These are phyloP conservation scores for Penicillium ucsense DNA, from an alignment of 495 filamentous ascomycete species.

Conservation along the genomic window DNA sequence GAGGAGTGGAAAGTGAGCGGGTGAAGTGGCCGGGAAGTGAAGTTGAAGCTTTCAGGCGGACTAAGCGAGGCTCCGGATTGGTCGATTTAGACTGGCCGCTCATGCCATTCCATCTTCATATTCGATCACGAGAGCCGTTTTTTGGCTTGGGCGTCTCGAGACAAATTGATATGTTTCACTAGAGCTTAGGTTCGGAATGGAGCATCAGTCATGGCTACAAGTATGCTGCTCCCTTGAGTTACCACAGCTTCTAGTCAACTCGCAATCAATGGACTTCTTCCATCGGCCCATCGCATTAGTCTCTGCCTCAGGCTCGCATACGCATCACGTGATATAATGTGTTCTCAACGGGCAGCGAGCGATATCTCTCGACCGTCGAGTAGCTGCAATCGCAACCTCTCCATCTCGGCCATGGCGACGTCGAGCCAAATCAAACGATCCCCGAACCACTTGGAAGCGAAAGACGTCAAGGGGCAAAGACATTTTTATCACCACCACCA, in stretches of 20 bases:
- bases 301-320: slow-evolving; percentile 2
- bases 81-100: slow-evolving; percentile 7
- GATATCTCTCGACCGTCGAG: not conserved
- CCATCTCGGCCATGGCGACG: slow-evolving; percentile 21
- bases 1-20: slow-evolving; percentile 21
- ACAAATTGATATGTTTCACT: too few species aligned
- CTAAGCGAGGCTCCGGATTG: slow-evolving; percentile 32
- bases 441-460: slow-evolving; percentile 21
- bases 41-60: slow-evolving; percentile 36
- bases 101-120: not conserved
- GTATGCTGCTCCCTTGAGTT: not conserved
- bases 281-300: not conserved
- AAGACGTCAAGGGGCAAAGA: slow-evolving; percentile 34
- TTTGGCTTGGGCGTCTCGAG: not conserved
- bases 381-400: not conserved
- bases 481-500: slow-evolving; percentile 40
- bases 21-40: slow-evolving; percentile 18
- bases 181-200: too few species aligned
- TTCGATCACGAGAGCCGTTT: not conserved
- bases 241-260: not conserved
- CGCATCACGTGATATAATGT: slow-evolving; percentile 2
- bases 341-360: slow-evolving; percentile 6
- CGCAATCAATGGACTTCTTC: not conserved
- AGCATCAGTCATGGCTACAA: too few species aligned
- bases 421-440: slow-evolving; percentile 33